Conservation (phyloP, 1,139 yeast genomes). For the Oligophagozyma castellii region DNA sequence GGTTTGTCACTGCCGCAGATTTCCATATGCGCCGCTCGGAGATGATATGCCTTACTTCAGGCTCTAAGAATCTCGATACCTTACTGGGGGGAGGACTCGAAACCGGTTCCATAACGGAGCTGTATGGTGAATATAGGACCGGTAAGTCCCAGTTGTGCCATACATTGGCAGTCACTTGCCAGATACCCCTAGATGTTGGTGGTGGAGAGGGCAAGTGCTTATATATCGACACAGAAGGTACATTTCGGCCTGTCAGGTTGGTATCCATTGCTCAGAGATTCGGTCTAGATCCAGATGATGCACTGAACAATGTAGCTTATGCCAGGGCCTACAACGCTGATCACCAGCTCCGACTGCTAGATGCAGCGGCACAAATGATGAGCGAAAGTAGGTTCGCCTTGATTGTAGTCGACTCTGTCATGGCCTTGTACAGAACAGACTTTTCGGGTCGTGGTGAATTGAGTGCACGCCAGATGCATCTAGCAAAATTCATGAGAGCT, state of each 20-base stretch:
- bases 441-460: slow-evolving; percentile 93
- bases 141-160: slow-evolving; percentile 97
- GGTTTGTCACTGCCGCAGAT: slow-evolving; percentile 95
- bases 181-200: slow-evolving; percentile 91
- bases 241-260: slow-evolving; percentile 84
- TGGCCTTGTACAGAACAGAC: slow-evolving; percentile 93
- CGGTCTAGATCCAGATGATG: slow-evolving; percentile 89
- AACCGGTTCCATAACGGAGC: slow-evolving; percentile 93
- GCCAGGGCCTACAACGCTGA: slow-evolving; percentile 97
- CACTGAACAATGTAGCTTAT: slow-evolving; percentile 90
- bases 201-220: slow-evolving; percentile 98
- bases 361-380: slow-evolving; percentile 95
- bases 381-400: slow-evolving; percentile 74
- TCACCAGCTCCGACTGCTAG: slow-evolving; percentile 76
- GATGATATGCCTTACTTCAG: slow-evolving; percentile 85
- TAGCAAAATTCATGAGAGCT: slow-evolving; percentile 84
- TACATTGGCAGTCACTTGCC: slow-evolving; percentile 93
- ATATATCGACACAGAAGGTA: slow-evolving; percentile 93
- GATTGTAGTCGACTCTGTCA: slow-evolving; percentile 85
- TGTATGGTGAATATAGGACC: slow-evolving; percentile 94
- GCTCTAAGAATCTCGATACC: slow-evolving; percentile 88
- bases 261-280: slow-evolving; percentile 84
- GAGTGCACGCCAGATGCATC: slow-evolving; percentile 88
- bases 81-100: slow-evolving; percentile 94
- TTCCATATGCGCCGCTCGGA: slow-evolving; percentile 84